A percentile compares a stretch with the other conserved stretches of the same genome.
phyloP scores from a whole-genome alignment of 2,329 filamentous ascomycete genomes.

The Metarhizium humberi region DNA sequence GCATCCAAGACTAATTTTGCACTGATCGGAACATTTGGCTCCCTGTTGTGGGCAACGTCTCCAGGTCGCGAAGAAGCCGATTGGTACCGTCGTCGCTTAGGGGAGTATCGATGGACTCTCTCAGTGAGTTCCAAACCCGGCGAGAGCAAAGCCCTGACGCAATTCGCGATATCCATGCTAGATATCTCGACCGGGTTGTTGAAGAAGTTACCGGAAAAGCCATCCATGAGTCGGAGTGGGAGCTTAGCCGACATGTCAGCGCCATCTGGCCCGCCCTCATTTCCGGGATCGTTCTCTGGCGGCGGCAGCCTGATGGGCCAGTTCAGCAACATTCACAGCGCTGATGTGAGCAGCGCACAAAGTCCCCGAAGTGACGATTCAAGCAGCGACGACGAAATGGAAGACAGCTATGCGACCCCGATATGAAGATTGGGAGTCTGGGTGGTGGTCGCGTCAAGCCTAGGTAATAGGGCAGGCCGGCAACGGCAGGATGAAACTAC shows the following conservation, averaged over 20 bases:
- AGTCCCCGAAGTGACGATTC: slow-evolving; percentile 41
- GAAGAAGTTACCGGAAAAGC: slow-evolving; percentile 63
- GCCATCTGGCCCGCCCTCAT: slow-evolving; percentile 16
- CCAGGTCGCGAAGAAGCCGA: slow-evolving; percentile 82
- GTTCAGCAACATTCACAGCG: slow-evolving; percentile 35
- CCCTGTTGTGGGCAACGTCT: slow-evolving; percentile 79
- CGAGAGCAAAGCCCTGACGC: slow-evolving; percentile 47
- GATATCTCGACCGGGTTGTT: slow-evolving; percentile 62
- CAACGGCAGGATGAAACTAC: too few species aligned
- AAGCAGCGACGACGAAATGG: slow-evolving; percentile 48
- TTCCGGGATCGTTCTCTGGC: slow-evolving; percentile 19
- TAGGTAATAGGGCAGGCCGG: too few species aligned
- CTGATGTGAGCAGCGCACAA: slow-evolving; percentile 39
- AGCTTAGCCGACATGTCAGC: slow-evolving; percentile 39
- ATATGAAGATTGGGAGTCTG: slow-evolving; percentile 6
- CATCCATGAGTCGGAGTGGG: slow-evolving; percentile 48
- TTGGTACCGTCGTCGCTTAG: slow-evolving; percentile 78
- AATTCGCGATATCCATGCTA: slow-evolving; percentile 70
- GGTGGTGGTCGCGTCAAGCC: too few species aligned
- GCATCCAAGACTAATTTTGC: slow-evolving; percentile 86
- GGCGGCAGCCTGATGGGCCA: slow-evolving; percentile 27
- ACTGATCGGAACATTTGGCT: slow-evolving; percentile 88
- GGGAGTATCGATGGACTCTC: slow-evolving; percentile 91
- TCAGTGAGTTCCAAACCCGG: slow-evolving; percentile 72
- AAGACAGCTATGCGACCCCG: slow-evolving; percentile 20